Percentiles rank a stretch among this genome's conserved stretches.
phyloP scores from a whole-genome alignment of 2,329 filamentous ascomycete species.

The Paecilomyces formosus region DNA sequence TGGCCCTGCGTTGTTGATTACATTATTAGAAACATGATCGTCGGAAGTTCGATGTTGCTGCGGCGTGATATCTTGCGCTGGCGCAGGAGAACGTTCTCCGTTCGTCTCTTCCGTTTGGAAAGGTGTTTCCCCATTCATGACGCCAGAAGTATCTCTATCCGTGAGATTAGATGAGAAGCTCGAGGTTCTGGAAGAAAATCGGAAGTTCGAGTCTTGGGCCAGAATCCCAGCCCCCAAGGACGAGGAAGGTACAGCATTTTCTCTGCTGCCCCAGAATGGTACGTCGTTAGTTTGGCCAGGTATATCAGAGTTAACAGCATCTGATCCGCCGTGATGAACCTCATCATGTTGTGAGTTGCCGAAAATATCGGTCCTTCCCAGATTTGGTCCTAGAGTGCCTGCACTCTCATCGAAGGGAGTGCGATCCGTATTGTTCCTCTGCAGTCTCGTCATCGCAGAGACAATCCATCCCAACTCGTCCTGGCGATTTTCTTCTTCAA shows the following conservation, averaged over 20 bases:
- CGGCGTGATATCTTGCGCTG: background rate
- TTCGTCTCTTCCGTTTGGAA: background rate
- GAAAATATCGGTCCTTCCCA: background rate
- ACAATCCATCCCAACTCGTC: slow-evolving; percentile 56
- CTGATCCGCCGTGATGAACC: background rate
- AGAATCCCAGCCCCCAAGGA: background rate
- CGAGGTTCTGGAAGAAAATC: background rate
- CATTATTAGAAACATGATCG: background rate
- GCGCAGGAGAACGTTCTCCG: background rate
- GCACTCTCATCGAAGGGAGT: slow-evolving; percentile 3
- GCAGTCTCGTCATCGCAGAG: slow-evolving; percentile 40
- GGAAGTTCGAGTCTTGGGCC: background rate
- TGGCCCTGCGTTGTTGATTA: background rate
- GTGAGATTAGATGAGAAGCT: background rate
- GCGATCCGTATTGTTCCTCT: slow-evolving; percentile 3
- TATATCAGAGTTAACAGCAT: slow-evolving; percentile 3
- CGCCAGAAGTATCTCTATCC: background rate
- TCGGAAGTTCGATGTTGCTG: background rate
- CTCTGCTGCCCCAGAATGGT: background rate
- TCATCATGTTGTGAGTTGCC: background rate
- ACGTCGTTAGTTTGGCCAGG: background rate
- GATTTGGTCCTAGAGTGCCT: background rate
- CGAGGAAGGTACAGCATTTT: background rate
- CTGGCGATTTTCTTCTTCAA: slow-evolving; percentile 53
- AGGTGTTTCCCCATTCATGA: background rate